Evolutionary conservation across 2,329 filamentous ascomycete species (phyloP), one percentile per base, ranked within the genome.

Genomic region (Colletotrichum simmondsii): DNA sequence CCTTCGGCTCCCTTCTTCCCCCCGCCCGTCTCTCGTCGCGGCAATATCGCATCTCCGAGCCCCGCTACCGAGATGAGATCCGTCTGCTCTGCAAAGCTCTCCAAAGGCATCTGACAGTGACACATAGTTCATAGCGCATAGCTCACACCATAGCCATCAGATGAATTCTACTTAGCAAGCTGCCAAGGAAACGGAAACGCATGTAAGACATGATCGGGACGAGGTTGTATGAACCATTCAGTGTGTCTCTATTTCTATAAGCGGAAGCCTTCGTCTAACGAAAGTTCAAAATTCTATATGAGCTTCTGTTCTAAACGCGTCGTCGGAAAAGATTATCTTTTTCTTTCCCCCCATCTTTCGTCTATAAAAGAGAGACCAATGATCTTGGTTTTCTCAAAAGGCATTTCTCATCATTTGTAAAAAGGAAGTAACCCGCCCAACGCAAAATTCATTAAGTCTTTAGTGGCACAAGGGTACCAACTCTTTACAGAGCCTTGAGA

Each of bases 401-500:
- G 37, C 56, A 35, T 64, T 24, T 49, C 58, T 61, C 56, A 66
- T 66, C 30, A 61, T 42, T 6, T n/a, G 28, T 19, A 26, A 12
- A 52, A 52, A 24, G 19, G 28, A 22, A 24, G 19, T n/a, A 22
- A 10, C 5, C n/a, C 30, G 30, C 53, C 19, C 26, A 24, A 28
- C n/a, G 5, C 12, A 10, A 30, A 61, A 10, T 1, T 49, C 42
- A 49, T 49, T 49, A 49, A n/a, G 7, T 19, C 14, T 42, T 49
- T 49, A n/a, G 42, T n/a, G 19, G 42, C 42, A 49, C 8, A 12
- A 49, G 5, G 5, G 10, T 35, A 35, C 32, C 19, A 28, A 19
- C 28, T 14, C 19, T 19, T 65, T 71, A 83, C 84, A 91, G 76
- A 90, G 82, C 81, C 88, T 88, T 68, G 87, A 91, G 80, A 62